A percentile compares a stretch with the other conserved stretches of the same genome.
phyloP scores from a whole-genome alignment of 805 yeast species.

The Candida silvicultrix region DNA sequence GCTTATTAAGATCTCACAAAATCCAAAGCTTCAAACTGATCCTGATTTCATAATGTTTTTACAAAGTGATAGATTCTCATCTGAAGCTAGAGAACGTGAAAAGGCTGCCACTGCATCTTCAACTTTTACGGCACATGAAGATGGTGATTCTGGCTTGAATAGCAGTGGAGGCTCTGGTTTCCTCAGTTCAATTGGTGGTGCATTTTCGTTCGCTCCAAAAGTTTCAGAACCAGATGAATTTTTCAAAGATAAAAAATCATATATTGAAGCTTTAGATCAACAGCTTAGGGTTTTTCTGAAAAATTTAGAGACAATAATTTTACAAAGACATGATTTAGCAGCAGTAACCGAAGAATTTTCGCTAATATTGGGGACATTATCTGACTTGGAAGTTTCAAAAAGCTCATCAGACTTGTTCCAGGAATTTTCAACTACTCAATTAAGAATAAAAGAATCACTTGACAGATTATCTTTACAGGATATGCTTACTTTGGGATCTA shows the following conservation, averaged over 20 bases:
- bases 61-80: conserved; percentile 62
- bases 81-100: conserved; percentile 62
- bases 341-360: conserved; percentile 64
- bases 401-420: conserved; percentile 55
- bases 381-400: conserved; percentile 70
- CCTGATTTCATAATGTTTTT: conserved; percentile 73
- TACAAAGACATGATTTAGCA: conserved; percentile 71
- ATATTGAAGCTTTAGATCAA: conserved; percentile 64
- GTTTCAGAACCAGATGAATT: conserved; percentile 74
- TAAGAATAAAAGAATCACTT: conserved; percentile 62
- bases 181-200: conserved; percentile 60
- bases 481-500: conserved; percentile 76
- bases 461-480: conserved; percentile 82
- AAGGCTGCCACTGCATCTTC: conserved; percentile 47
- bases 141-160: conserved; percentile 25
- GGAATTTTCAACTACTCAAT: conserved; percentile 69
- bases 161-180: conserved; percentile 43
- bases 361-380: conserved; percentile 47
- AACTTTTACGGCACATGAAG: conserved; percentile 20
- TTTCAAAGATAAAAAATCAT: conserved; percentile 62
- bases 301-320: conserved; percentile 66
- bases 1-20: conserved; percentile 65
- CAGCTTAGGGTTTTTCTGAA: conserved; percentile 65
- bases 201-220: conserved; percentile 61
- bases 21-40: conserved; percentile 56